Conservation (phyloP, 2,329 filamentous ascomycete genomes). For the Aureobasidium pullulans region DNA sequence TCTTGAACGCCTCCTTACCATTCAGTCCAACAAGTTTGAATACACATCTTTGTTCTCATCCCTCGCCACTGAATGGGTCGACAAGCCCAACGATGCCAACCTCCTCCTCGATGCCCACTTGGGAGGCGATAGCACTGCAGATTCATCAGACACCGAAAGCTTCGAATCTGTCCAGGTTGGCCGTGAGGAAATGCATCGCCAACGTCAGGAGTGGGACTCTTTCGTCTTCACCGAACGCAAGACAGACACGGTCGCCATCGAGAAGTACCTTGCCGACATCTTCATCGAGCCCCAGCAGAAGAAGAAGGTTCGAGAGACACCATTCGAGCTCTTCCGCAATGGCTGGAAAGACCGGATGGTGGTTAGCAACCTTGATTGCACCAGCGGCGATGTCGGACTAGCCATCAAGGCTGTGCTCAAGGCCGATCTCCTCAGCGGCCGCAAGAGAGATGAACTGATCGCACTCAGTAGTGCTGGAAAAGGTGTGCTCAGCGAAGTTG, state of each 20-base stretch:
- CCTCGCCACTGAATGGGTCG: constrained; percentile 44
- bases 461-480: constrained; percentile 42
- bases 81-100: constrained; percentile 23
- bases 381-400: constrained; percentile 34
- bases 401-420: constrained; percentile 44
- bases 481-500: constrained; percentile 45
- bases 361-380: constrained; percentile 29
- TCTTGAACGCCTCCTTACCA: constrained; percentile 34
- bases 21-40: constrained; percentile 37
- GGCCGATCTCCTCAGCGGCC: constrained; percentile 44
- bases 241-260: constrained; percentile 40
- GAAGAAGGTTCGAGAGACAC: constrained; percentile 5
- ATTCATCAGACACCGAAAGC: constrained; percentile 21
- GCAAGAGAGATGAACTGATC: constrained; percentile 44
- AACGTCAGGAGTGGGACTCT: constrained; percentile 44
- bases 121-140: not conserved
- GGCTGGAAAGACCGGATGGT: constrained; percentile 20
- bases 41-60: constrained; percentile 41
- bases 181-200: constrained; percentile 35
- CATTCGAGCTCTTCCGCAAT: constrained; percentile 28
- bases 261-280: constrained; percentile 43
- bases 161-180: constrained; percentile 35
- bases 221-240: constrained; percentile 46
- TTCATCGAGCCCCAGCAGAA: constrained; percentile 32
- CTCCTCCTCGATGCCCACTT: constrained; percentile 13